phyloP scores from a whole-genome alignment of 208 protist genomes.

The Crithidia sp. region DNA sequence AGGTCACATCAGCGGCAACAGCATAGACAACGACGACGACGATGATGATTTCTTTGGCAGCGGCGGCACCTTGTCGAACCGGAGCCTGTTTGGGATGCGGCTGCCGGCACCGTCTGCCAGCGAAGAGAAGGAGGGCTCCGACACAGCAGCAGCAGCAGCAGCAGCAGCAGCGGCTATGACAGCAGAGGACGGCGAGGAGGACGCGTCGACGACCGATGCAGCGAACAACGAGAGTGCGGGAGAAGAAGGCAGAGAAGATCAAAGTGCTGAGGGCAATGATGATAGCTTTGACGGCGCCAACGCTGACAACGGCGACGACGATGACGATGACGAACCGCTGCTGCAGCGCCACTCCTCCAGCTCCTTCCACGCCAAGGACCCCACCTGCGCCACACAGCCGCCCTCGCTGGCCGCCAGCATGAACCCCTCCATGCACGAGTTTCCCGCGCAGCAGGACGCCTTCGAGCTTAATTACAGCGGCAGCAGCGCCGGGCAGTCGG shows the following conservation, averaged over 20 bases:
- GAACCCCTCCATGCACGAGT: conserved; percentile 14
- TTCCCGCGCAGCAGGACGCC: conserved; percentile 9
- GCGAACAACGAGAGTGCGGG: no score
- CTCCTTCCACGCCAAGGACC: conserved; percentile 28
- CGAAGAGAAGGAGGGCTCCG: neutral
- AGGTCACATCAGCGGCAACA: neutral
- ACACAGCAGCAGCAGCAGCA: neutral
- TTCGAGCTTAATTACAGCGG: conserved; percentile 29
- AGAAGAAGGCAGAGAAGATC: no score
- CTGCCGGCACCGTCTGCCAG: neutral
- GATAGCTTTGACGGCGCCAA: no score
- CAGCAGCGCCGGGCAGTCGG: conserved; percentile 35
- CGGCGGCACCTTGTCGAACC: conserved; percentile 20
- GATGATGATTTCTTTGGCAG: conserved; percentile 24
- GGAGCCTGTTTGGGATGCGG: conserved; percentile 26
- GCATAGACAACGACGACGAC: conserved; percentile 21
- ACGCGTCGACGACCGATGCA: no score
- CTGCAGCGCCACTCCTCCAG: conserved; percentile 6
- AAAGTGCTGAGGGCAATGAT: no score
- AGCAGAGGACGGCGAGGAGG: no score
- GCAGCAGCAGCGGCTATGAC: neutral
- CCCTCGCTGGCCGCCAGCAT: conserved; percentile 29
- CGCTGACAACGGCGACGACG: neutral
- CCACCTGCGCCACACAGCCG: conserved; percentile 21
- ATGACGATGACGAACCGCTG: neutral